Percentiles rank a stretch among this genome's conserved stretches.
Evolutionary conservation across 2,329 filamentous ascomycete genomes (phyloP).

Genomic region (Ilyonectria robusta): DNA sequence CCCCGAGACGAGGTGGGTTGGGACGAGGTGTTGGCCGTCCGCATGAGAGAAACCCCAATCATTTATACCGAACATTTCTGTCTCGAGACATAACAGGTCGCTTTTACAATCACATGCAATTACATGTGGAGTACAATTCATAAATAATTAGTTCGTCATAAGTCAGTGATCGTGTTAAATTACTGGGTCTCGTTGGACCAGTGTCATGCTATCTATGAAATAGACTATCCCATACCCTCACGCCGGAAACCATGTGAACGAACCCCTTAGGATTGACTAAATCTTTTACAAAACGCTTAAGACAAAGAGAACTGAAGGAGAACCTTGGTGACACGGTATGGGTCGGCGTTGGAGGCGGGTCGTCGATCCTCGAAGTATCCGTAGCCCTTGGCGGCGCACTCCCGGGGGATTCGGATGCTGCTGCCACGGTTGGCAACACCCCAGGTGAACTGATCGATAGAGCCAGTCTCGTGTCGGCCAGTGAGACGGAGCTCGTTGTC

Average conservation of each 20-base stretch:
- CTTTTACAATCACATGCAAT: not conserved
- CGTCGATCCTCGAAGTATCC: slow-evolving; percentile 94
- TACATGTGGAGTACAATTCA: not conserved
- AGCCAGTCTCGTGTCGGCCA: slow-evolving; percentile 93
- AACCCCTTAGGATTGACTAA: slow-evolving; percentile 19
- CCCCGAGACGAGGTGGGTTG: no score
- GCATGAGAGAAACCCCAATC: no score
- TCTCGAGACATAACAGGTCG: not conserved
- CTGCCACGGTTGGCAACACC: slow-evolving; percentile 95
- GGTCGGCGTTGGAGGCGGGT: slow-evolving; percentile 88
- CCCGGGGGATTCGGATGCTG: slow-evolving; percentile 92
- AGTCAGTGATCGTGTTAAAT: slow-evolving; percentile 29
- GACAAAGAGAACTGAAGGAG: slow-evolving; percentile 58
- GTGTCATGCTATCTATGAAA: slow-evolving; percentile 36
- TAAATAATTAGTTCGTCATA: slow-evolving; percentile 15
- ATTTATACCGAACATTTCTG: no score
- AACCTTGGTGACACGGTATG: slow-evolving; percentile 86
- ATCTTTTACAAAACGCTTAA: slow-evolving; percentile 32
- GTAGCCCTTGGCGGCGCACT: slow-evolving; percentile 87
- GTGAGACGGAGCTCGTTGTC: slow-evolving; percentile 96
- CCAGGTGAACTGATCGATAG: slow-evolving; percentile 92
- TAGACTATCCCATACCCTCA: slow-evolving; percentile 33
- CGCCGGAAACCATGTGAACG: slow-evolving; percentile 34
- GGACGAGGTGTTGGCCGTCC: no score
- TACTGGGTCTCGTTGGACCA: slow-evolving; percentile 31